Percentiles rank a stretch among this genome's conserved stretches.
Evolutionary conservation across 176 grass and related monocot genomes (phyloP).

Genomic region (Metroxylon sagu): DNA sequence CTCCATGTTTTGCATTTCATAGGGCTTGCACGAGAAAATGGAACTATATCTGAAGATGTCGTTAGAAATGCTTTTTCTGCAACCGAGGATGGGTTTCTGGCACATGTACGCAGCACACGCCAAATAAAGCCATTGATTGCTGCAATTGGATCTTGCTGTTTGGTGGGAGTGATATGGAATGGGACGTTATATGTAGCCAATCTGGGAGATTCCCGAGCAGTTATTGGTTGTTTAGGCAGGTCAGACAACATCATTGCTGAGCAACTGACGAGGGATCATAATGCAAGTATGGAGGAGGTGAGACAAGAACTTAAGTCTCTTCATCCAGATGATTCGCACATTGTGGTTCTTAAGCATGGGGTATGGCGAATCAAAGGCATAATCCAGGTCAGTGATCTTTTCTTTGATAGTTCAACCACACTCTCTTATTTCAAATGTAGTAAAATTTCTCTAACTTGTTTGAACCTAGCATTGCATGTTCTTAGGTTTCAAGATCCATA

Average conservation of each 20-base stretch:
- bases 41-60: slow-evolving; percentile 75
- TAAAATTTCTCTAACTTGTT: background rate
- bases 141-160: slow-evolving; percentile 85
- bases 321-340: slow-evolving; percentile 94
- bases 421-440: too few species aligned
- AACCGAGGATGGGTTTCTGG: slow-evolving; percentile 86
- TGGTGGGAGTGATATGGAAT: slow-evolving; percentile 80
- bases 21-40: slow-evolving; percentile 70
- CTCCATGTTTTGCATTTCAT: slow-evolving; percentile 1
- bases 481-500: slow-evolving; percentile 93
- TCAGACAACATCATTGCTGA: slow-evolving; percentile 67
- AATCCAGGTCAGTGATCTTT: slow-evolving; percentile 49
- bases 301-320: slow-evolving; percentile 77
- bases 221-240: slow-evolving; percentile 52
- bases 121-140: slow-evolving; percentile 81
- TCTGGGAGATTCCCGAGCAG: slow-evolving; percentile 82
- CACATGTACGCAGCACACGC: slow-evolving; percentile 76
- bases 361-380: slow-evolving; percentile 99
- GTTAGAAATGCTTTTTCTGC: slow-evolving; percentile 77
- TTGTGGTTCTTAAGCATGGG: slow-evolving; percentile 91
- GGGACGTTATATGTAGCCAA: slow-evolving; percentile 83
- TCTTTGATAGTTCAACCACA: too few species aligned
- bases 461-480: background rate
- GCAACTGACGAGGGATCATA: slow-evolving; percentile 91
- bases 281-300: slow-evolving; percentile 80